A percentile compares a stretch with the other conserved stretches of the same genome.
Conservation (phyloP, 2,329 filamentous ascomycete genomes). For the Fusarium sp. region DNA sequence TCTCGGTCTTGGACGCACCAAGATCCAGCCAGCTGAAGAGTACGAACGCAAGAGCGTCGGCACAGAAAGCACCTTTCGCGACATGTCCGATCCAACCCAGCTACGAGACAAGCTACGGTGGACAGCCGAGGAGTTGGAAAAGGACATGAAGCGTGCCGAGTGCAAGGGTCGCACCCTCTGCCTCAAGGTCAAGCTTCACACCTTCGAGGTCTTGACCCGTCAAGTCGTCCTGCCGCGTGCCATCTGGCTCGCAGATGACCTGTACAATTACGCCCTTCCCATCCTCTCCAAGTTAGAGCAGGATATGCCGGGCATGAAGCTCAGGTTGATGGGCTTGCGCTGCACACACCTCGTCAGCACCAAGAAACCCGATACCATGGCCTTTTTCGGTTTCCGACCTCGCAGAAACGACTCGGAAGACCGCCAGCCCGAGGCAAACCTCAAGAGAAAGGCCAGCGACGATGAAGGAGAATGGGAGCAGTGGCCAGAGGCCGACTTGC, state of each 20-base stretch:
- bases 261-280: conserved; percentile 81
- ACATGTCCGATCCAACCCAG: conserved; percentile 72
- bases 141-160: conserved; percentile 78
- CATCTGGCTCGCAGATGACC: conserved; percentile 75
- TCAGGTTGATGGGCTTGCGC: conserved; percentile 86
- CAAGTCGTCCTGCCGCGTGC: conserved; percentile 79
- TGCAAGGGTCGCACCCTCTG: conserved; percentile 92
- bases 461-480: conserved; percentile 64
- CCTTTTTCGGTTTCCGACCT: conserved; percentile 76
- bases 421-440: conserved; percentile 8
- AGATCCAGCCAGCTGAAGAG: conserved; percentile 84
- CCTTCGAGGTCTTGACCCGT: conserved; percentile 87
- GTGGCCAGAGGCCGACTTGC: conserved; percentile 71
- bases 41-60: conserved; percentile 93
- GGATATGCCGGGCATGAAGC: conserved; percentile 78
- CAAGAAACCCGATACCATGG: conserved; percentile 77
- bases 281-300: conserved; percentile 86
- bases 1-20: conserved; percentile 84
- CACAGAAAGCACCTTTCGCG: conserved; percentile 89
- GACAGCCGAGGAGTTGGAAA: conserved; percentile 85
- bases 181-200: conserved; percentile 92
- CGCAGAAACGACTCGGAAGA: conserved; percentile 38
- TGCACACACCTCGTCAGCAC: conserved; percentile 88
- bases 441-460: conserved; percentile 50
- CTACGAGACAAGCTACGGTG: conserved; percentile 79